Conservation (phyloP, 1,139 yeast genomes). For the Candida glucosophila region DNA sequence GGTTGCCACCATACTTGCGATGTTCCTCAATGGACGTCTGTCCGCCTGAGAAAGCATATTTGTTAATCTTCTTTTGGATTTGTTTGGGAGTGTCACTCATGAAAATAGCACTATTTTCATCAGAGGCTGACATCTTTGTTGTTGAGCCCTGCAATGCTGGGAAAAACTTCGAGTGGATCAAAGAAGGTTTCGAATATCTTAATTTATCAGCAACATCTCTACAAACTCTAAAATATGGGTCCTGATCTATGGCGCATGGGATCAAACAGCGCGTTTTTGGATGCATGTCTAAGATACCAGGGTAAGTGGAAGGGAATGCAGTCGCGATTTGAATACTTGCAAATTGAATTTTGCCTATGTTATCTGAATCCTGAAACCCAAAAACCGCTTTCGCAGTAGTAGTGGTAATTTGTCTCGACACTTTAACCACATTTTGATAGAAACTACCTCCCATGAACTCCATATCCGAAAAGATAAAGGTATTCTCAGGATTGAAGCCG, state of each 20-base stretch:
- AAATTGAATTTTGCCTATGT: slow-evolving; percentile 91
- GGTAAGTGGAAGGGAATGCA: slow-evolving; percentile 93
- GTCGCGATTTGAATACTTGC: slow-evolving; percentile 95
- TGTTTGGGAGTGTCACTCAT: slow-evolving; percentile 93
- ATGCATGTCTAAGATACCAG: slow-evolving; percentile 80
- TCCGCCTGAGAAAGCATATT: slow-evolving; percentile 96
- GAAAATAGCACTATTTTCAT: slow-evolving; percentile 69
- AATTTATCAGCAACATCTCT: slow-evolving; percentile 95
- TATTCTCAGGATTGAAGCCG: slow-evolving; percentile 90
- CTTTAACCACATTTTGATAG: slow-evolving; percentile 88
- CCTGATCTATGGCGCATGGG: slow-evolving; percentile 99
- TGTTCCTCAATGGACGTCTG: slow-evolving; percentile 83
- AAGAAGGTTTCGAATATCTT: slow-evolving; percentile 83
- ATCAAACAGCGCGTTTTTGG: slow-evolving; percentile 89
- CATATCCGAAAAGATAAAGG: slow-evolving; percentile 89
- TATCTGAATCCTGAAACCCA: slow-evolving; percentile 91
- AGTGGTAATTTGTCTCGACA: slow-evolving; percentile 92
- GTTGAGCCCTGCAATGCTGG: slow-evolving; percentile 97
- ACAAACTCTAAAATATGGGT: slow-evolving; percentile 95
- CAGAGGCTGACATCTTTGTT: slow-evolving; percentile 96
- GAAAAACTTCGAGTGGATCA: slow-evolving; percentile 92
- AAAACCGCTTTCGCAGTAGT: slow-evolving; percentile 97
- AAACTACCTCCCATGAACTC: slow-evolving; percentile 90
- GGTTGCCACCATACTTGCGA: slow-evolving; percentile 81
- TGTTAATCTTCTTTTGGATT: slow-evolving; percentile 90